These are phyloP conservation scores for Hymenoscyphus infarciens DNA, from an alignment of 2,329 filamentous ascomycete genomes.

Conservation along the genomic window DNA sequence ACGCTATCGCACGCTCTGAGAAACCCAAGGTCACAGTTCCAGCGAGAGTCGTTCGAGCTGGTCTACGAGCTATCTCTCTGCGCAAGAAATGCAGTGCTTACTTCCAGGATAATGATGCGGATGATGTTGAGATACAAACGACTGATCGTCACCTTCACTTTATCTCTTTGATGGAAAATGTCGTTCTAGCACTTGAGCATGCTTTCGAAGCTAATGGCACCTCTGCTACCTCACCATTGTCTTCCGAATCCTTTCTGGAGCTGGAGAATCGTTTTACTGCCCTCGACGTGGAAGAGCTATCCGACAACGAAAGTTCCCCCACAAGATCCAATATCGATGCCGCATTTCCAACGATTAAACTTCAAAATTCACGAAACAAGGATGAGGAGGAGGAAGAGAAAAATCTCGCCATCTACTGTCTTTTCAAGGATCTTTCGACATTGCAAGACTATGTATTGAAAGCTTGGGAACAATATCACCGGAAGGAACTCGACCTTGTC, in stretches of 20 bases:
- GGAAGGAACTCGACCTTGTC: conserved; percentile 13
- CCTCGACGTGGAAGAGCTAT: conserved; percentile 18
- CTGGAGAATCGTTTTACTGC: conserved; percentile 17
- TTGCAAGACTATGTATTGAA: conserved; percentile 11
- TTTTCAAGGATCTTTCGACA: conserved; percentile 14
- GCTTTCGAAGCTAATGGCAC: conserved; percentile 4
- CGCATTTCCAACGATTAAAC: neutral
- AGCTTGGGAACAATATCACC: conserved; percentile 11
- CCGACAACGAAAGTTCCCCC: neutral
- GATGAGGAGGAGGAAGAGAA: conserved; percentile 14
- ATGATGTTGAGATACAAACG: conserved; percentile 1
- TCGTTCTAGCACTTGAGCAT: conserved; percentile 17
- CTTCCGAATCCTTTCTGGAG: neutral
- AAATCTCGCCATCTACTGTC: conserved; percentile 13
- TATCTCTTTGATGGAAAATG: conserved; percentile 17
- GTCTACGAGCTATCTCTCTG: conserved; percentile 15
- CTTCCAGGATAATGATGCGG: neutral
- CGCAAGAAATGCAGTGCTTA: conserved; percentile 13
- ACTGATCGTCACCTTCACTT: conserved; percentile 18
- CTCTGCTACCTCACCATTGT: neutral
- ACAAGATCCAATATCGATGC: neutral
- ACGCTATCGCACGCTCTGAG: conserved; percentile 9
- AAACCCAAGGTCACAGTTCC: conserved; percentile 10
- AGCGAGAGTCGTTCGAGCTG: conserved; percentile 14
- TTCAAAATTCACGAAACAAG: neutral